Evolutionary conservation across 805 yeast species (phyloP), one percentile per base, ranked within the genome.

Genomic region (Schwanniomyces occidentalis): DNA sequence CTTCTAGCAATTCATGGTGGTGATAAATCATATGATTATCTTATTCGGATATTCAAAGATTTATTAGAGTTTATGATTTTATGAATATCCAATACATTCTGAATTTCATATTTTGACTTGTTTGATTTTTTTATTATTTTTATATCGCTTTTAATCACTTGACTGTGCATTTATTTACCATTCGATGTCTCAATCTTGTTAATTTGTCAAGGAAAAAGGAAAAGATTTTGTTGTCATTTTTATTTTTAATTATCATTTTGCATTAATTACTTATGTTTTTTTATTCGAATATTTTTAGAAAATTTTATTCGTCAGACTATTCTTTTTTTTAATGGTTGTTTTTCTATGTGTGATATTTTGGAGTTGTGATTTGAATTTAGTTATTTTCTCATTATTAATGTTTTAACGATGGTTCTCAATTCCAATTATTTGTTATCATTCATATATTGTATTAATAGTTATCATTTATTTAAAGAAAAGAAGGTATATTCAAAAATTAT

Each of bases 1-100:
- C 60, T 34, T 48, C 52, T 32, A 46, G 51, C 46, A 52, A 58
- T 48, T 65, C 71, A 17, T 67, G 72, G 72, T 68, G 74, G 74
- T 67, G 54, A 46, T 10, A 15, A 19, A 18, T 27, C 30, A 7
- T 27, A 15, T 27, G 30, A 27, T 27, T 27, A 17, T 17, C 22
- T 27, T 16, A 16, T 17, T n/a, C 16, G 30, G 30, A 27, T 27
- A 27, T 27, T 27, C 30, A 27, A 17, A 18, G 21, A 17, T 27
- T 27, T 27, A 17, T 17, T 18, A 18, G 17, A 18, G 10, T 26
- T 26, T 27, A 30, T 35, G 30, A 33, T 25, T 22, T 24, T 26
- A 22, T 27, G 34, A 23, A 27, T 32, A 33, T 14, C 20, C 43
- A 41, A 42, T 49, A 41, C 23, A 15, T 27, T 18, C 16, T 26